Percentiles rank a stretch among this genome's conserved stretches.
Conservation (phyloP, 2,329 filamentous ascomycete genomes). For the Mycosphaerelloides madeirae region DNA sequence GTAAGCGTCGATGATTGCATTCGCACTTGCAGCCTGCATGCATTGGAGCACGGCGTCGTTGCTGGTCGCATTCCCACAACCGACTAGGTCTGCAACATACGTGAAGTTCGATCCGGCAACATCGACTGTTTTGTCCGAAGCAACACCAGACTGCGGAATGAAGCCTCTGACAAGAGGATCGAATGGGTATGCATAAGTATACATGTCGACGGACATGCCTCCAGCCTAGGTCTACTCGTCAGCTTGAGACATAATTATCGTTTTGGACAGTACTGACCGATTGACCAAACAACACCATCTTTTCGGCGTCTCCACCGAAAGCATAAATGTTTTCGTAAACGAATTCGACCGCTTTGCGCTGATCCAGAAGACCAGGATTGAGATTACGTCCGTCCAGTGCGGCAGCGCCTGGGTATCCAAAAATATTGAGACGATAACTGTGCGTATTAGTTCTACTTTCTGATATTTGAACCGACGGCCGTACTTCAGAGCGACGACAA, state of each 20-base stretch:
- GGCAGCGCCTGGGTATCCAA: slow-evolving; percentile 25
- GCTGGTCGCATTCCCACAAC: slow-evolving; percentile 6
- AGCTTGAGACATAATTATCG: background rate
- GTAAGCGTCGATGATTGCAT: slow-evolving; percentile 12
- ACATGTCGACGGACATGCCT: slow-evolving; percentile 24
- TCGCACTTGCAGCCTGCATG: slow-evolving; percentile 11
- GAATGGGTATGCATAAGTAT: slow-evolving; percentile 30
- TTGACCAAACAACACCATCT: slow-evolving; percentile 25
- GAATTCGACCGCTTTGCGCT: slow-evolving; percentile 37
- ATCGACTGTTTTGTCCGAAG: slow-evolving; percentile 11
- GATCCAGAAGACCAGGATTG: slow-evolving; percentile 32
- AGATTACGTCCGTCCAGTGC: slow-evolving; percentile 22
- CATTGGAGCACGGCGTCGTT: slow-evolving; percentile 8
- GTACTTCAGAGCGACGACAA: slow-evolving; percentile 16
- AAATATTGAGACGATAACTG: slow-evolving; percentile 22
- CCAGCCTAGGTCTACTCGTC: slow-evolving; percentile 9
- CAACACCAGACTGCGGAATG: slow-evolving; percentile 34
- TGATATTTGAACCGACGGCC: background rate
- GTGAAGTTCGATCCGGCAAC: slow-evolving; percentile 12
- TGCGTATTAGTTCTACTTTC: slow-evolving; percentile 8
- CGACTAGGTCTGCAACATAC: slow-evolving; percentile 8
- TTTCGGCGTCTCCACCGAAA: slow-evolving; percentile 29
- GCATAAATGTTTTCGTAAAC: slow-evolving; percentile 33
- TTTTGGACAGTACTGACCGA: slow-evolving; percentile 7
- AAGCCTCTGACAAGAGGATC: slow-evolving; percentile 35